phyloP scores from a whole-genome alignment of 2,329 filamentous ascomycete genomes.

The Aschersonia sp. region DNA sequence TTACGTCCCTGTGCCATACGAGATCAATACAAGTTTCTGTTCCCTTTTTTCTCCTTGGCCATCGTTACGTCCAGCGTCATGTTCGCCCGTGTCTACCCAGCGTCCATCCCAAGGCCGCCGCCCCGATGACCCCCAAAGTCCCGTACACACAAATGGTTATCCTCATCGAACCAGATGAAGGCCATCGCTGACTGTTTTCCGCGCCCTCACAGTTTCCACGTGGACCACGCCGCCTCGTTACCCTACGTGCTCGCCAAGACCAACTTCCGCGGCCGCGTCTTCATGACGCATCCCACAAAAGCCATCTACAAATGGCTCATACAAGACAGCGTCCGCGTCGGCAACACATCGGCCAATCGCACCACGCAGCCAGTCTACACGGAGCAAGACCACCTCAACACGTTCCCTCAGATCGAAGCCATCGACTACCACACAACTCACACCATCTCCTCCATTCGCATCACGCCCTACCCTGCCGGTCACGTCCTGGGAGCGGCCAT shows the following conservation, averaged over 20 bases:
- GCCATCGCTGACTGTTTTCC: constrained; percentile 4
- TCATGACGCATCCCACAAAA: constrained; percentile 99
- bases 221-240: constrained; percentile 96
- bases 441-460: constrained; percentile 88
- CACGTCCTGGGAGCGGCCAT: constrained; percentile 98
- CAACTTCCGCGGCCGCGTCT: constrained; percentile 90
- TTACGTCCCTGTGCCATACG: constrained; percentile 15
- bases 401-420: constrained; percentile 86
- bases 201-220: constrained; percentile 61
- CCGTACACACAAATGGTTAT: no score
- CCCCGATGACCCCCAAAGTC: no score
- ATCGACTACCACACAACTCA: constrained; percentile 98
- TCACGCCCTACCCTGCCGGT: constrained; percentile 91
- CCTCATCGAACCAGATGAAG: no score
- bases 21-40: constrained; percentile 23
- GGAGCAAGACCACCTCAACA: constrained; percentile 87
- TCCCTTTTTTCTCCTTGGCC: constrained; percentile 7
- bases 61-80: constrained; percentile 7
- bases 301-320: constrained; percentile 99
- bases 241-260: constrained; percentile 97
- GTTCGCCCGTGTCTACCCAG: neutral
- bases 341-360: constrained; percentile 50
- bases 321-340: constrained; percentile 87
- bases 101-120: no score
- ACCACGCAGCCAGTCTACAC: constrained; percentile 74